These are phyloP conservation scores for Rhizomucor pusillus DNA, from an alignment of 371 early-diverging fungal genomes.

Conservation along the genomic window DNA sequence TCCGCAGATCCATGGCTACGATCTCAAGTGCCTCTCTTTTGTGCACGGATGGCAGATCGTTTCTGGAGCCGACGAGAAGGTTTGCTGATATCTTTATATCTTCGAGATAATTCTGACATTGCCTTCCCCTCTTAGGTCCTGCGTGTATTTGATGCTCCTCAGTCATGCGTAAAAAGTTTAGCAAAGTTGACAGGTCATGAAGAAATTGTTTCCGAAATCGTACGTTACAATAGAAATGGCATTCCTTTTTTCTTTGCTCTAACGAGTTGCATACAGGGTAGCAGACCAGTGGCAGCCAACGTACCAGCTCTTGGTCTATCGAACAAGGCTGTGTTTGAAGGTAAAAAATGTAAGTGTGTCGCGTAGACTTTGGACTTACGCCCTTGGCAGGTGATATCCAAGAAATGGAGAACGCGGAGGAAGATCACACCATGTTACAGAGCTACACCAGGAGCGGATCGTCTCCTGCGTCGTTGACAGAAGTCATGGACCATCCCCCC, in stretches of 20 bases:
- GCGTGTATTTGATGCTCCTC: conserved; percentile 89
- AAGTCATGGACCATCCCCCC: conserved; percentile 70
- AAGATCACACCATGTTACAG: conserved; percentile 45
- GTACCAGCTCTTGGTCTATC: conserved; percentile 93
- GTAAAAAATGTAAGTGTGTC: no score
- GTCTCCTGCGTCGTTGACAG: conserved; percentile 49
- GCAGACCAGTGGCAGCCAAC: conserved; percentile 76
- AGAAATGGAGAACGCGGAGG: conserved; percentile 42
- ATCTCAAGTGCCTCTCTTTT: conserved; percentile 84
- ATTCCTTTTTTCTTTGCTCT: neutral
- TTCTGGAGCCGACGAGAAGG: conserved; percentile 94
- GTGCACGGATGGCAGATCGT: conserved; percentile 75
- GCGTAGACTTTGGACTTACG: no score
- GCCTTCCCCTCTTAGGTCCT: conserved; percentile 30
- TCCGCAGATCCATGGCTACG: conserved; percentile 97
- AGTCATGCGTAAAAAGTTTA: conserved; percentile 71
- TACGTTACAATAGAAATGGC: conserved; percentile 12
- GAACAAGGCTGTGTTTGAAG: conserved; percentile 88
- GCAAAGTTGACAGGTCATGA: conserved; percentile 48
- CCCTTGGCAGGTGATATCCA: conserved; percentile 41
- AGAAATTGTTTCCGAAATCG: conserved; percentile 39
- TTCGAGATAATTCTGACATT: no score
- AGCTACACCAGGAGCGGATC: conserved; percentile 51
- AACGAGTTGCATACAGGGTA: conserved; percentile 24
- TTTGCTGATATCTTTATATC: no score